These are phyloP conservation scores for Phytophthora capsici DNA, from an alignment of 352 stramenopile species.

Conservation along the genomic window DNA sequence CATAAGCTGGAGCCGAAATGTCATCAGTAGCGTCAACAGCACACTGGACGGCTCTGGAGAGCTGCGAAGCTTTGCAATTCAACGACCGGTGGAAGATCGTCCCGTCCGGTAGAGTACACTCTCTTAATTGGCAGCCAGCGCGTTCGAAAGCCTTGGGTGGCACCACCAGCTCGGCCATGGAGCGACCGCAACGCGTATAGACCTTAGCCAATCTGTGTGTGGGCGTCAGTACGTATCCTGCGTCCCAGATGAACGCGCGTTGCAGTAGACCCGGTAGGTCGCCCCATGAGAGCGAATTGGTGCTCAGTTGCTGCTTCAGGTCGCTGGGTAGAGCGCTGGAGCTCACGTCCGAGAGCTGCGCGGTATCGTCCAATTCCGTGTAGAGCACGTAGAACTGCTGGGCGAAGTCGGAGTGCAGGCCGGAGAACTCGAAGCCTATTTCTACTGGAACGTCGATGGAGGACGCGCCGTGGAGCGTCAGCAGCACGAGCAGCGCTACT, in stretches of 20 bases:
- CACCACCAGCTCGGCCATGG: conserved; percentile 75
- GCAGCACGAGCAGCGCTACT: conserved; percentile 7
- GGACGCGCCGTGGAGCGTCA: not conserved
- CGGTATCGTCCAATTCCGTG: conserved; percentile 36
- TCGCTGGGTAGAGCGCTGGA: conserved; percentile 32
- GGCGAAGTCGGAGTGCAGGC: conserved; percentile 68
- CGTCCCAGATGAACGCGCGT: conserved; percentile 72
- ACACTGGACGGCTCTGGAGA: conserved; percentile 56
- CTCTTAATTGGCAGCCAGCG: conserved; percentile 46
- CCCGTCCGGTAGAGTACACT: conserved; percentile 24
- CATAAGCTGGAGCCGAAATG: conserved; percentile 40
- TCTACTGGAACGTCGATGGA: conserved; percentile 50
- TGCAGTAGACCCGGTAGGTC: conserved; percentile 66
- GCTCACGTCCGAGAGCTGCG: conserved; percentile 37
- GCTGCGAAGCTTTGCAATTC: conserved; percentile 50
- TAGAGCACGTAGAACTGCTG: conserved; percentile 72
- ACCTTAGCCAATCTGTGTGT: conserved; percentile 44
- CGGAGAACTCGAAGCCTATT: conserved; percentile 56
- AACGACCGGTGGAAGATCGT: conserved; percentile 49
- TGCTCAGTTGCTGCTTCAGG: conserved; percentile 39
- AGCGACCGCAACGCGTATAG: conserved; percentile 68
- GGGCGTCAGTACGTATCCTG: conserved; percentile 59
- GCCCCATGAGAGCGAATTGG: conserved; percentile 48
- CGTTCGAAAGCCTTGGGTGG: conserved; percentile 61
- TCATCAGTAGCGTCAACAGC: conserved; percentile 51